phyloP scores from a whole-genome alignment of 192 early-diverging fungal species.

The Linnemannia zychae region DNA sequence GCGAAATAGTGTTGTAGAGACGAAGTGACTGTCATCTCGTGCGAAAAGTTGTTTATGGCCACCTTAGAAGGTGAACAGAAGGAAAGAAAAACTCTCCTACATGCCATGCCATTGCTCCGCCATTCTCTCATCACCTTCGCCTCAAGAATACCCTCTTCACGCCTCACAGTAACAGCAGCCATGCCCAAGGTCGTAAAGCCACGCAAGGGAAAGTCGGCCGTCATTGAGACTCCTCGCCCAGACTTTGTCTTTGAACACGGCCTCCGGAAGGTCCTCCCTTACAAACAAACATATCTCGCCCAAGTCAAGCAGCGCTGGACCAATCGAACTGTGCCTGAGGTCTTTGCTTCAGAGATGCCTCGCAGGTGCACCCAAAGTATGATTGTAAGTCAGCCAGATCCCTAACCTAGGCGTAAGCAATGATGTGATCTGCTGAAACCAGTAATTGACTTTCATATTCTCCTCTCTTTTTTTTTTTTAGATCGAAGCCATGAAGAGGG shows the following conservation, averaged over 20 bases:
- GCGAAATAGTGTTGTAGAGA: neutral
- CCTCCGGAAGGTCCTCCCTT: slow-evolving; percentile 43
- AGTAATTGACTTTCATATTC: neutral
- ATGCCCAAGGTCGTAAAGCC: slow-evolving; percentile 38
- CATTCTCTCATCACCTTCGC: neutral
- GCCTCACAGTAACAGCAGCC: neutral
- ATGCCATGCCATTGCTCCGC: slow-evolving; percentile 2
- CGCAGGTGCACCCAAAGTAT: slow-evolving; percentile 40
- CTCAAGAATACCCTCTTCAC: neutral
- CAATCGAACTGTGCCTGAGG: slow-evolving; percentile 40
- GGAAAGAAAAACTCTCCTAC: neutral
- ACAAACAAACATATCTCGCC: slow-evolving; percentile 36
- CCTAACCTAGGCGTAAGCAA: too few species aligned
- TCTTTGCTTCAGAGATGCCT: slow-evolving; percentile 55
- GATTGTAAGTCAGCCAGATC: slow-evolving; percentile 29
- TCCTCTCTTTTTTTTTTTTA: neutral
- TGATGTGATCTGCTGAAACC: too few species aligned
- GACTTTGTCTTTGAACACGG: slow-evolving; percentile 42
- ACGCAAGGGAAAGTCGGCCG: slow-evolving; percentile 13
- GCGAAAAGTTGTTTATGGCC: neutral
- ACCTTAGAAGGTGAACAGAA: too few species aligned
- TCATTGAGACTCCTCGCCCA: slow-evolving; percentile 8
- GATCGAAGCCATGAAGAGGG: slow-evolving; percentile 44
- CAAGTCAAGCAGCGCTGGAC: slow-evolving; percentile 52
- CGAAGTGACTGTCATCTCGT: neutral